A percentile compares a stretch with the other conserved stretches of the same genome.
These are phyloP conservation scores for Penicillium sp. DNA, from an alignment of 2,329 filamentous ascomycete species.

Conservation along the genomic window DNA sequence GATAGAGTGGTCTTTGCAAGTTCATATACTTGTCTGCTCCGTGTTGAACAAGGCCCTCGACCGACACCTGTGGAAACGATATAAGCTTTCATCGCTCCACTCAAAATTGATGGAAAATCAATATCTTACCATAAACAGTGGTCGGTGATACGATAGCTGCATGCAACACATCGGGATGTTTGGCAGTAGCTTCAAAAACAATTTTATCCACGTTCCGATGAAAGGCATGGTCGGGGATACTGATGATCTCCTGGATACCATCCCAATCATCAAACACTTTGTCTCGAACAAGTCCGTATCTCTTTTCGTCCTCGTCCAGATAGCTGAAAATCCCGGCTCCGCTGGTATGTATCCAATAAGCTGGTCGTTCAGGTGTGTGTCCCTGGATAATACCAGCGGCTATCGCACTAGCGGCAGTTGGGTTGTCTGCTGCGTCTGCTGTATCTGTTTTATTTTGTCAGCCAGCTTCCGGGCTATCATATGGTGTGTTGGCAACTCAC, in stretches of 20 bases:
- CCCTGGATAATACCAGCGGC: constrained; percentile 6
- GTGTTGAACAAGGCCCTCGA: not conserved
- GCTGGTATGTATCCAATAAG: constrained; percentile 14
- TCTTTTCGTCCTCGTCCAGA: constrained; percentile 7
- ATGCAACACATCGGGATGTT: not conserved
- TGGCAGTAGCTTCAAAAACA: not conserved
- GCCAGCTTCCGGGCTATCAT: not conserved
- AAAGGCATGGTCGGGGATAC: not conserved
- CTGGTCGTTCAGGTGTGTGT: constrained; percentile 9
- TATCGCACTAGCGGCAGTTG: constrained; percentile 6
- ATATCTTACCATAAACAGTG: not conserved
- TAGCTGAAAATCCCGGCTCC: constrained; percentile 15
- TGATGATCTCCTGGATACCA: not conserved
- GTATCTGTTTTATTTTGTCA: not conserved
- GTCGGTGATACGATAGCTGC: not conserved
- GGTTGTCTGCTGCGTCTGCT: not conserved
- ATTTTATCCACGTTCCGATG: not conserved
- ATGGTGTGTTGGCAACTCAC: not conserved
- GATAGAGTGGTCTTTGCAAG: not conserved
- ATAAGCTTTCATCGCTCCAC: too few relatives aligned
- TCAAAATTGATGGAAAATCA: too few relatives aligned
- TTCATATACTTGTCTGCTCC: not conserved
- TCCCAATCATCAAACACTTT: not conserved
- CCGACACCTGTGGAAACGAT: too few relatives aligned
- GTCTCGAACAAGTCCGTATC: not conserved